Percentiles rank a stretch among this genome's conserved stretches.
phyloP scores from a whole-genome alignment of 306 rosid genomes.

The Rubus parviflorus region DNA sequence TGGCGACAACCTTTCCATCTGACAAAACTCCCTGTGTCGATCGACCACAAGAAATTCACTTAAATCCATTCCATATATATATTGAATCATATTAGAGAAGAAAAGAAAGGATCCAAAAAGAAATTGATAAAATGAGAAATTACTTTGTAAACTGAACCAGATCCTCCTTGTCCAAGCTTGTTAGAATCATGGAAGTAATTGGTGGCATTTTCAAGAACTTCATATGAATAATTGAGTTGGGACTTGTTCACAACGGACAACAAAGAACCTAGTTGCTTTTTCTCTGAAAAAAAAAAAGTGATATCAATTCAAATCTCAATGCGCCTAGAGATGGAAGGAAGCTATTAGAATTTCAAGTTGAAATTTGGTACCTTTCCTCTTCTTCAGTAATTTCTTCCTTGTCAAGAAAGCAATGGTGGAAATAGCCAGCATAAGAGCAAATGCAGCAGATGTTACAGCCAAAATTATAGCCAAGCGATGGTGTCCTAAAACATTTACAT shows the following conservation, averaged over 20 bases:
- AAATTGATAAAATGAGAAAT: neutral
- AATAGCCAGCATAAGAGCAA: constrained; percentile 45
- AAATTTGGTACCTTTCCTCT: constrained; percentile 44
- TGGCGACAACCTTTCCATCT: constrained; percentile 37
- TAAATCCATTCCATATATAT: neutral
- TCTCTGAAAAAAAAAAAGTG: constrained; percentile 37
- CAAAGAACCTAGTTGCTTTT: constrained; percentile 57
- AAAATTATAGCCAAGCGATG: constrained; percentile 30
- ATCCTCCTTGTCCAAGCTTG: constrained; percentile 82
- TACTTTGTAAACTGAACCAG: constrained; percentile 79
- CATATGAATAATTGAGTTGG: constrained; percentile 56
- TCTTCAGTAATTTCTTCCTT: constrained; percentile 44
- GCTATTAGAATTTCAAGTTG: constrained; percentile 5
- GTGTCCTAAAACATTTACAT: constrained; percentile 35
- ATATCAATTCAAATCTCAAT: constrained; percentile 1
- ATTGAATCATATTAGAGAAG: neutral
- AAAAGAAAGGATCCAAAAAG: too few relatives aligned
- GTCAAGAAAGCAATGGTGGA: constrained; percentile 42
- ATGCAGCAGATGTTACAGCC: constrained; percentile 39
- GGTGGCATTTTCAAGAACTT: constrained; percentile 69
- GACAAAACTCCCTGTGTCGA: constrained; percentile 36
- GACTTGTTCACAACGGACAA: constrained; percentile 47
- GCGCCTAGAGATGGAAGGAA: neutral
- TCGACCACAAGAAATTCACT: constrained; percentile 4
- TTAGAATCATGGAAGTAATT: constrained; percentile 55